Base-by-base conservation (phyloP, 768 basidiomycete species). In the Panellus pusillus region DNA sequence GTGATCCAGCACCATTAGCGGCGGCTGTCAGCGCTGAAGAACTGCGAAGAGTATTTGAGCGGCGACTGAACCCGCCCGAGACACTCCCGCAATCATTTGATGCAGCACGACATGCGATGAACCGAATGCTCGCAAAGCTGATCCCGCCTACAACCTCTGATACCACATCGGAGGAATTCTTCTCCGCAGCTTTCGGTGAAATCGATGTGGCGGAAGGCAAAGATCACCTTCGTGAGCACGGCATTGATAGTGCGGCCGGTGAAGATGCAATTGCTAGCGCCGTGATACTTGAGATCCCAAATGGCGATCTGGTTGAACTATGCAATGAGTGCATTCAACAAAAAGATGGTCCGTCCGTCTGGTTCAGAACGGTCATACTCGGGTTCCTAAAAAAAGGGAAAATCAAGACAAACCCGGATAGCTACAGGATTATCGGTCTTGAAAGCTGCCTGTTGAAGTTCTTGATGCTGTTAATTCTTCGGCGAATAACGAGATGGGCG, bases 401-500 rank as follows among this genome's bases (percentile, higher is more conserved):
- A 27, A 40, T 55, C 8, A 40, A 29, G 18, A 15, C n/a, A 1
- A 42, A 52, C 19, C 61, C 63, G 18, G 40, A 58, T 9, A 60
- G 53, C 48, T 64, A 64, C 40, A 35, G 52, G 0, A 35, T 57
- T 13, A 55, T 64, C 17, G 63, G 55, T 2, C 61, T 64, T 0
- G 63, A 64, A 27, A 60, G 58, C 41, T 60, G 58, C 44, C 29
- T 63, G 4, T 49, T 65, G 1, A 65, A 65, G 36, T 40, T 61
- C 13, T 48, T 65, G 46, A 65, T 61, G 19, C 54, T 63, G 2
- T 47, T 65, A 1, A 63, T 65, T 11, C 31, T 32, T 13, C 6
- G 38, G 29, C 37, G 61, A 12, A 47, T 65, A 1, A 54, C 47
- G 12, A 40, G 17, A 13, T 65, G 58, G 61, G 48, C 55, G 2